These are phyloP conservation scores for Epichloe typhina DNA, from an alignment of 2,329 filamentous ascomycete species.

Conservation along the genomic window DNA sequence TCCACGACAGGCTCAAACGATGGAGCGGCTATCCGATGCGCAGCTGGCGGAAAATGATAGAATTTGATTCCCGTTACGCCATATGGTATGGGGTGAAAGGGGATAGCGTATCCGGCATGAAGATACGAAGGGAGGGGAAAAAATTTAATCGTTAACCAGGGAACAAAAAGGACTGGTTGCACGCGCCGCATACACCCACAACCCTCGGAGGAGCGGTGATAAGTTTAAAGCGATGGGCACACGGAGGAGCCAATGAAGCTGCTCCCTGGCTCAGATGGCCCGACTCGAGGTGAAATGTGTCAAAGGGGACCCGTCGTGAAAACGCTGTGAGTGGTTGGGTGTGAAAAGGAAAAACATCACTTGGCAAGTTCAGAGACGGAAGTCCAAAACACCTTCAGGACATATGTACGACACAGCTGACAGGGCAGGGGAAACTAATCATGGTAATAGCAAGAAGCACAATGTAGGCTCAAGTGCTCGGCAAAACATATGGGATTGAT, in stretches of 20 bases:
- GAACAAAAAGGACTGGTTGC: slow-evolving; percentile 1
- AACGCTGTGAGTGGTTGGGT: neutral
- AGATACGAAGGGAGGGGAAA: neutral
- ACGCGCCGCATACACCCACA: neutral
- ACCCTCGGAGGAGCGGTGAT: slow-evolving; percentile 6
- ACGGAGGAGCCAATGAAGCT: slow-evolving; percentile 8
- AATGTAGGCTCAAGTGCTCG: too few relatives aligned
- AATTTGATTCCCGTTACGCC: neutral
- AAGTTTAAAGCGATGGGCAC: neutral
- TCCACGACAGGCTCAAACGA: neutral
- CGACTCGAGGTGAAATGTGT: slow-evolving; percentile 4
- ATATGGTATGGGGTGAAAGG: neutral
- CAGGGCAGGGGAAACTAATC: too few relatives aligned
- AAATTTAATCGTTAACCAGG: neutral
- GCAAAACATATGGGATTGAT: neutral
- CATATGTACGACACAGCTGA: neutral
- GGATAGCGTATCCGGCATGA: neutral
- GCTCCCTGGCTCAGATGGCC: slow-evolving; percentile 7
- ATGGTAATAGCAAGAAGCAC: too few relatives aligned
- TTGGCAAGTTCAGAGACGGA: neutral
- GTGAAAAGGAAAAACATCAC: neutral
- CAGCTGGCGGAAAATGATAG: neutral
- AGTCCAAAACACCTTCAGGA: too few relatives aligned
- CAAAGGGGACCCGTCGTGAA: slow-evolving; percentile 1
- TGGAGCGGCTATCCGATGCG: neutral